A percentile compares a stretch with the other conserved stretches of the same genome.
phyloP scores from a whole-genome alignment of 495 filamentous ascomycete genomes.

The Aspergillus nanangensis region DNA sequence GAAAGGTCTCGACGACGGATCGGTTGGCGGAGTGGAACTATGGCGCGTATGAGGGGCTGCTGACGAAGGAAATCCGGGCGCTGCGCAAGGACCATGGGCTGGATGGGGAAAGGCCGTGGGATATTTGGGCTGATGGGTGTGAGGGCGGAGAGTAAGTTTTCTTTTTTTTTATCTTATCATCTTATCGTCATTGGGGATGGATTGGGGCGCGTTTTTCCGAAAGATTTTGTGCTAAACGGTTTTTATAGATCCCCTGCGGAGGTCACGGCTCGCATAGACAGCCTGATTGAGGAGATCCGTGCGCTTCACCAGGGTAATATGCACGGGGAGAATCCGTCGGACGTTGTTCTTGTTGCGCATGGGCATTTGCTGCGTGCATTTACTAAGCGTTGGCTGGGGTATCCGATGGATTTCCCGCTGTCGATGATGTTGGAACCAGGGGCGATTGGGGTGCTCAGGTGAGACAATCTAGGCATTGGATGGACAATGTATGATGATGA shows the following conservation, averaged over 20 bases:
- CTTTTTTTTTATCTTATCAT: conserved; percentile 1
- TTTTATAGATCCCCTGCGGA: conserved; percentile 45
- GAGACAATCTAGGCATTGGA: conserved; percentile 9
- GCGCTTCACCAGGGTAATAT: conserved; percentile 41
- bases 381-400: conserved; percentile 71
- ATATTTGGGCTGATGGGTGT: conserved; percentile 84
- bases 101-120: conserved; percentile 53
- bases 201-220: no score
- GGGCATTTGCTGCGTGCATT: conserved; percentile 77
- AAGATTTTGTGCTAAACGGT: no score
- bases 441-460: conserved; percentile 68
- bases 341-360: conserved; percentile 64
- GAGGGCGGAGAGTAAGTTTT: conserved; percentile 45
- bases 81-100: conserved; percentile 55
- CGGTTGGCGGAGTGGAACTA: conserved; percentile 84
- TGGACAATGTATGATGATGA: neutral
- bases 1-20: conserved; percentile 54
- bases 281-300: conserved; percentile 62
- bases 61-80: conserved; percentile 58
- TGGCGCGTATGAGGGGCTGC: conserved; percentile 79
- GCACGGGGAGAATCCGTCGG: conserved; percentile 44
- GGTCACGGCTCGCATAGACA: conserved; percentile 61
- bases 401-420: conserved; percentile 59
- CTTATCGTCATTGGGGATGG: neutral
- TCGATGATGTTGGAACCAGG: conserved; percentile 71